Conservation (phyloP, 176 grass and related monocot genomes). For the Aegilops speltoides region DNA sequence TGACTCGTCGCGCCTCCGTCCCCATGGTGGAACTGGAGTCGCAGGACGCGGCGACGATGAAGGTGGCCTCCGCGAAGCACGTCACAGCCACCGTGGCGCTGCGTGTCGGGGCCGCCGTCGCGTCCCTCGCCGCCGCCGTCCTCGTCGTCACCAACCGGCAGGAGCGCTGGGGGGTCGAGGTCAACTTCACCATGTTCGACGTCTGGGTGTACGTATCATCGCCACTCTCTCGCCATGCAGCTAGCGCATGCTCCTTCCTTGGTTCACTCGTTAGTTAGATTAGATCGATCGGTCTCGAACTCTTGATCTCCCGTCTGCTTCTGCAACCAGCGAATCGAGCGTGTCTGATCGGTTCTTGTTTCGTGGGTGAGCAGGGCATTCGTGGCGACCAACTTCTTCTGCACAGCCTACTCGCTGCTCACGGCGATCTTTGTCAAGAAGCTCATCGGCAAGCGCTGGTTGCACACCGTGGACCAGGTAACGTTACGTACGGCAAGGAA, state of each 20-base stretch:
- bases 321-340: background rate
- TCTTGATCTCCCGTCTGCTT: background rate
- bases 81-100: background rate
- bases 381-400: conserved; percentile 34
- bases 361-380: conserved; percentile 27
- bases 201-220: conserved; percentile 40
- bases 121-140: conserved; percentile 35
- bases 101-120: conserved; percentile 2
- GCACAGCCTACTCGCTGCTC: conserved; percentile 26
- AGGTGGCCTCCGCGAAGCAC: background rate
- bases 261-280: background rate
- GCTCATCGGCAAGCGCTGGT: background rate
- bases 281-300: background rate
- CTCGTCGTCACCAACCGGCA: conserved; percentile 34
- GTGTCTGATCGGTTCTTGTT: background rate
- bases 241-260: background rate
- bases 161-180: conserved; percentile 40
- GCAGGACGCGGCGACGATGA: background rate
- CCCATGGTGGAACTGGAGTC: conserved; percentile 33
- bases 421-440: conserved; percentile 9
- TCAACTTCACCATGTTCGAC: conserved; percentile 36
- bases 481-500: background rate
- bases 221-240: background rate
- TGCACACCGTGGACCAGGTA: conserved; percentile 50
- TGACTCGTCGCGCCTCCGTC: background rate